Base-by-base conservation (phyloP, 768 basidiomycete genomes). In the Podaxis sp. region DNA sequence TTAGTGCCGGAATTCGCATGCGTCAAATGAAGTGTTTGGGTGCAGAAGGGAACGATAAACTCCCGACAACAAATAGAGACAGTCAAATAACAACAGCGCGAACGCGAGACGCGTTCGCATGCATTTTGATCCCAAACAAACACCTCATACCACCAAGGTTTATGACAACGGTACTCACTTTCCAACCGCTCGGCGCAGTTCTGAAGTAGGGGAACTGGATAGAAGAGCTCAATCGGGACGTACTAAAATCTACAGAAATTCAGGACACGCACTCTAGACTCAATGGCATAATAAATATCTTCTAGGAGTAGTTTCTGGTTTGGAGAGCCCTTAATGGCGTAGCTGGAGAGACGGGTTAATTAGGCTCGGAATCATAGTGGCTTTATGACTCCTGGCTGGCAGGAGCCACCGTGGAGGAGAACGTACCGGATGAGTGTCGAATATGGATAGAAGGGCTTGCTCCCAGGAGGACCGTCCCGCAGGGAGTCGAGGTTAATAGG, bases 271-370 rank as follows among this genome's bases (percentile, higher is more conserved):
- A 93, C 92, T 70, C 92, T 84, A 57, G 90, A 92, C 75, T 93
- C 92, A 65, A 95, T 93, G 15, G 92, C 92, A 76, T 93, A 94
- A 74, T 95, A 95, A 59, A 95, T 94, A 74, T 95, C 92, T 77
- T 95, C 92, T 57, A 95, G 77, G 59, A 95, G 77, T 61, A 95
- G 74, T 71, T 92, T 93, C 75, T 91, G 89, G 72, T 90, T 93
- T 44, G 92, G 92, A 6, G 93, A 92, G 64, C 92, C 93, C 76
- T 95, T 95, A 74, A 95, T 95, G 60, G 92, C 92, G 73, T 94
- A 95, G 66, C 92, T 94, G 69, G 54, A 67, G 52, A 66, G 62
- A 51, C 59, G 55, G 63, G 54, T 55, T 59, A 59, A 64, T 67
- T 51, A 38, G 38, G 48, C 51, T 61, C 59, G 66, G 65, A 53